Evolutionary conservation across 2,329 filamentous ascomycete genomes (phyloP), one percentile per base, ranked within the genome.

Genomic region (Verticillium tricorpus): DNA sequence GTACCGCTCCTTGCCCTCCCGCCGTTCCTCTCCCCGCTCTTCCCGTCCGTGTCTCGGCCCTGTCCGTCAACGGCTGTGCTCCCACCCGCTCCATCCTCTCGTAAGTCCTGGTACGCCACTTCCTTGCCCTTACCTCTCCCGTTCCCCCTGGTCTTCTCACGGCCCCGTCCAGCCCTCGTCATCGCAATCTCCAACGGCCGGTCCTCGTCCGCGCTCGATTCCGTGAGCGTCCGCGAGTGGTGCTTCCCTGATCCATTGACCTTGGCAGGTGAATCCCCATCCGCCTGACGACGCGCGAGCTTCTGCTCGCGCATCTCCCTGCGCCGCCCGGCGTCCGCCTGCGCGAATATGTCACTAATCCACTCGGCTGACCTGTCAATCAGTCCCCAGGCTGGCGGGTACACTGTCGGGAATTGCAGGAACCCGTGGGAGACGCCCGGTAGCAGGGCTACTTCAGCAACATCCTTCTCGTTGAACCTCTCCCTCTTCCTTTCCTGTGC

Each of bases 351-450:
- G 32, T 93, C 88, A 56, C 89, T 83, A 67, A 97, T 93, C 94
- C 94, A 98, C 17, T 82, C 78, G 0, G 87, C 89, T 65, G 90
- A 91, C 37, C 89, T 85, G 66, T 90, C 86, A 68, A 98, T 91
- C 71, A 96, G 89, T 69, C 89, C 90, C 91, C 93, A 96, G 1
- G 91, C 93, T 9, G 95, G 92, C 0, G 93, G 93, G 68, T 96
- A 99, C 3, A 97, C 81, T 1, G 86, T 82, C 0, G 92, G 92
- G 71, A 99, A 97, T 71, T 97, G 93, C 68, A 97, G 77, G 74
- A 99, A 99, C 1, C 95, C 95, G 70, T 99, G 95, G 4, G 89
- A 93, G 57, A 97, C 92, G 0, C 94, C 93, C 0, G 93, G 93
- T 5, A 99, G 88, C 28, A 98, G 80, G 19, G 88, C 85, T 1